Base-by-base conservation (phyloP, 768 basidiomycete species). In the Leccinum uliginosum region DNA sequence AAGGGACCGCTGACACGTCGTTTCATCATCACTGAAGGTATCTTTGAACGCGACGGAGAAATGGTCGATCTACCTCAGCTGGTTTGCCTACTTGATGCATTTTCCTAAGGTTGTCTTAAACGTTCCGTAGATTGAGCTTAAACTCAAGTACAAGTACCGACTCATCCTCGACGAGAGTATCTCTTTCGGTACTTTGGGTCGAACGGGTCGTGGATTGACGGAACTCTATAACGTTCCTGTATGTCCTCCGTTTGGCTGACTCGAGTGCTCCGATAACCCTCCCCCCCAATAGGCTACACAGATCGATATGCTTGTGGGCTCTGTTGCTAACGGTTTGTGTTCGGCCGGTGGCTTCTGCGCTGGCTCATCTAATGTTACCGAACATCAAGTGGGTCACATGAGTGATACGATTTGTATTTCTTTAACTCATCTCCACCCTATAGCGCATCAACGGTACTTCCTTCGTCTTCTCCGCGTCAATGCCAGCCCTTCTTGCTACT, bases 21-120 rank as follows among this genome's bases (percentile, higher is more conserved):
- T 27, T 99, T 98, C 71, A 98, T 98, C 67, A 83, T 99, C 51
- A 94, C 96, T 0, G 97, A 98, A 68, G 97, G 97, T 40, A 87
- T 99, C 46, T 98, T 97, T 66, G 93, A 98, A 73, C 89, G 87
- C 67, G 93, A 98, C 64, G 97, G 95, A 11, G 83, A 82, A 56
- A 93, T 98, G 83, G 80, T 86, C 51, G 94, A 99, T 73, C 72
- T 99, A 34, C 95, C 96, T 4, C 92, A 89, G 68, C 78, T 98
- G 56, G 94, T 96, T 59, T 58, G 91, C 58, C n/a, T n/a, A 40
- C 38, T n/a, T n/a, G 26, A 52, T 6, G 38, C 21, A 32, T 50
- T 1, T 21, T 21, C 44, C 38, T 11, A 1, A 43, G 34, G 29
- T 52, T 40, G 6, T 32, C 21, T 59, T 53, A 47, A 64, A 6